phyloP scores from a whole-genome alignment of 805 yeast genomes.

The Hemisphaericaspora nanyangensis region DNA sequence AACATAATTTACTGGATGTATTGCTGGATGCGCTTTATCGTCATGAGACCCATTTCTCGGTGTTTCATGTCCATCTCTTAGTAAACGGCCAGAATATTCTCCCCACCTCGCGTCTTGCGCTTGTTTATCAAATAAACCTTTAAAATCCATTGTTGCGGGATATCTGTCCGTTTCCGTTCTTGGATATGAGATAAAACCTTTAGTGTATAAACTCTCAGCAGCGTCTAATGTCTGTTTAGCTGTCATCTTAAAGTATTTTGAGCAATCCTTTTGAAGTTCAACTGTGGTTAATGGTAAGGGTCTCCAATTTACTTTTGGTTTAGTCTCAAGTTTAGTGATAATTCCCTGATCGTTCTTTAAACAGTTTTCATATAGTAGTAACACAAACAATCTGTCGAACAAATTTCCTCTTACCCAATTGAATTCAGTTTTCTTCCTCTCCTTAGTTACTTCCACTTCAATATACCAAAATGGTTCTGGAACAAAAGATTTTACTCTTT shows the following conservation, averaged over 20 bases:
- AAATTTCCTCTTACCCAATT: constrained; percentile 71
- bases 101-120: constrained; percentile 63
- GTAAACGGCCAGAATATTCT: constrained; percentile 48
- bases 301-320: constrained; percentile 70
- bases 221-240: constrained; percentile 71
- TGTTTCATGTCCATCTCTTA: constrained; percentile 41
- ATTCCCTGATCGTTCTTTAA: constrained; percentile 43
- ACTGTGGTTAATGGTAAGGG: constrained; percentile 95
- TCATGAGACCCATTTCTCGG: constrained; percentile 84
- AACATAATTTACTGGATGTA: constrained; percentile 72
- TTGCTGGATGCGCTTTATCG: constrained; percentile 98
- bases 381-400: constrained; percentile 67
- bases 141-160: constrained; percentile 72
- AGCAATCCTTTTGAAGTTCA: constrained; percentile 83
- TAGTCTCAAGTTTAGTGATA: constrained; percentile 48
- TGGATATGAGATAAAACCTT: constrained; percentile 89
- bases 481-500: constrained; percentile 64
- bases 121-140: constrained; percentile 59
- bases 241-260: constrained; percentile 66
- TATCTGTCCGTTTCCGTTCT: constrained; percentile 95
- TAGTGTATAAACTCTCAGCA: constrained; percentile 84
- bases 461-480: constrained; percentile 83
- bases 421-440: constrained; percentile 39
- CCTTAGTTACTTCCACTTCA: constrained; percentile 47
- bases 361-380: constrained; percentile 67